phyloP scores from a whole-genome alignment of 1,139 yeast species.

The Taiozyma sp. region DNA sequence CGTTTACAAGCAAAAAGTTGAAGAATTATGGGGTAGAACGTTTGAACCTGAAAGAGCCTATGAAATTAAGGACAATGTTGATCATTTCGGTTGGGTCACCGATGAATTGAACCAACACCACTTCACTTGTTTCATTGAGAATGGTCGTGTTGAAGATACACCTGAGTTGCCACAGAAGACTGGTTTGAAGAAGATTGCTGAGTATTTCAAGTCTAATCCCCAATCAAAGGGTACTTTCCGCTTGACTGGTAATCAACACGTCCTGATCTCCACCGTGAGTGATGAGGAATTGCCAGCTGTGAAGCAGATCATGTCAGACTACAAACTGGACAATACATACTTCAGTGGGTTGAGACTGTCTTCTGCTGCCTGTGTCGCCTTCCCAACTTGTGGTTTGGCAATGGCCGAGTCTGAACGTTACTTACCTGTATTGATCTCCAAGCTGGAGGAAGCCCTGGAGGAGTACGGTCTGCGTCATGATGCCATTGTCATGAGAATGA shows the following conservation, averaged over 20 bases:
- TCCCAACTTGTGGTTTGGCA: constrained; percentile 98
- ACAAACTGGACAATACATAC: constrained; percentile 80
- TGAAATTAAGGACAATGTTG: constrained; percentile 82
- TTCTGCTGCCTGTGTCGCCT: constrained; percentile 96
- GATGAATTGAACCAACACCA: constrained; percentile 88
- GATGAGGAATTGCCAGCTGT: constrained; percentile 63
- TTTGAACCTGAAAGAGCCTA: constrained; percentile 69
- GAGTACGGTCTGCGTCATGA: constrained; percentile 94
- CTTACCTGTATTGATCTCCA: constrained; percentile 75
- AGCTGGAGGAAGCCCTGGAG: constrained; percentile 80
- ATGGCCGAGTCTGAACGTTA: constrained; percentile 99
- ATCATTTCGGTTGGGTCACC: constrained; percentile 90
- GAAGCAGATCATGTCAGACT: constrained; percentile 61
- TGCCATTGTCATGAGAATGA: constrained; percentile 95
- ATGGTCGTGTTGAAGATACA: constrained; percentile 95
- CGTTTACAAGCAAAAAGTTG: constrained; percentile 73
- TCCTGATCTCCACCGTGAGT: constrained; percentile 66
- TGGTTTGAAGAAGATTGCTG: constrained; percentile 79
- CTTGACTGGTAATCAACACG: constrained; percentile 94
- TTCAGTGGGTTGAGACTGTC: constrained; percentile 84
- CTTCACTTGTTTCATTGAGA: constrained; percentile 91
- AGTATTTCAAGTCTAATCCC: constrained; percentile 40
- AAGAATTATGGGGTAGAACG: constrained; percentile 73
- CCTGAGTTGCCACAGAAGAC: constrained; percentile 86
- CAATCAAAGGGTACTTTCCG: constrained; percentile 76